Evolutionary conservation across 2,329 filamentous ascomycete species (phyloP), one percentile per base, ranked within the genome.

Genomic region (Beauveria pseudobassiana): DNA sequence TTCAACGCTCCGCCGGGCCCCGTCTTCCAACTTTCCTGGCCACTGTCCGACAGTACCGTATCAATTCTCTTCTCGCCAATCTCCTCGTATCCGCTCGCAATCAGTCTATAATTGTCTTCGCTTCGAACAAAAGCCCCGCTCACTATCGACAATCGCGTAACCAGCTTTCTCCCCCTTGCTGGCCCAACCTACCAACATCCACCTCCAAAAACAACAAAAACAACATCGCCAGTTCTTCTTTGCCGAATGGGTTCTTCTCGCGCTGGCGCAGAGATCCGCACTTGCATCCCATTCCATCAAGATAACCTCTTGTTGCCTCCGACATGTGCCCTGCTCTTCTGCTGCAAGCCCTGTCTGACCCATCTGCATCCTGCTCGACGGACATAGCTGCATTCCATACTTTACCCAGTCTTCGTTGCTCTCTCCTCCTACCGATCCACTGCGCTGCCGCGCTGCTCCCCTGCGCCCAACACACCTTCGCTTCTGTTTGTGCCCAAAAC

Each of bases 231-330:
- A 18, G 18, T 5, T 48, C 40, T 40, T 26, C 42, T 16, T 26
- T 40, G n/a, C 46, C 49, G 58, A 42, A 60, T 60, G 50, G 14
- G 26, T 48, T 38, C 20, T 28, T 46, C 58, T 42, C 16, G 58
- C 58, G 58, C 58, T 48, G 58, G 58, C 58, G 58, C 58, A 60
- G 58, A 60, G 58, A 60, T 40, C 26, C 50, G 40, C 58, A 51
- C 42, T 48, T 8, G 18, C 54, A 54, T 20, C 20, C 26, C 26
- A n/a, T 54, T 6, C 7, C 38, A 42, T 6, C 49, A 60, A 46
- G 24, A 38, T 12, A 38, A 18, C 8, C 40, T 40, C 34, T 38
- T 60, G 38, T 50, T 1, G 16, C 42, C 49, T 46, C 28, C 50
- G 58, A 54, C 28, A 60, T 60, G 58, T 6, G 50, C 58, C 58